phyloP scores from a whole-genome alignment of 164 flowering plant species.

The Magnolia kwangsiensis region DNA sequence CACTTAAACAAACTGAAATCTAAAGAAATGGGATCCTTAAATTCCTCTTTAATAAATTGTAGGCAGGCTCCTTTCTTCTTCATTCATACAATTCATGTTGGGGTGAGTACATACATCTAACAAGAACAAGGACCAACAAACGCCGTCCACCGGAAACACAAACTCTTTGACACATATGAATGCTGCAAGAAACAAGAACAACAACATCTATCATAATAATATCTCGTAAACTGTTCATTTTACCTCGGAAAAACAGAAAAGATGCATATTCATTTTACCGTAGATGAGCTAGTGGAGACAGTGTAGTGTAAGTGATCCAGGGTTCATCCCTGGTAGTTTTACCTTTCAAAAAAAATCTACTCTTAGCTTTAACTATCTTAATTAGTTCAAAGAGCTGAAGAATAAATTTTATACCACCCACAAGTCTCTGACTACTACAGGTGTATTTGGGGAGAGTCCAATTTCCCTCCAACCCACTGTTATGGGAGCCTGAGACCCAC shows the following conservation, averaged over 20 bases:
- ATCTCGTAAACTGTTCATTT: background rate
- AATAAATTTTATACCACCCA: constrained; percentile 34
- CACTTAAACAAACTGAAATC: too few species aligned
- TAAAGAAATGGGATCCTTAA: too few species aligned
- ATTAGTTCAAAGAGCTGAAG: background rate
- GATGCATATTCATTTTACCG: background rate
- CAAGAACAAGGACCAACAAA: constrained; percentile 38
- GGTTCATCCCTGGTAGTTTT: too few species aligned
- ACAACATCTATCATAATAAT: background rate
- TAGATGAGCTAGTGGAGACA: too few species aligned
- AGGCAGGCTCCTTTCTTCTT: background rate
- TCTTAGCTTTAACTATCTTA: background rate
- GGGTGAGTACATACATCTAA: constrained; percentile 42
- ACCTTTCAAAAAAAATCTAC: background rate
- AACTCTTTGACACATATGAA: constrained; percentile 25
- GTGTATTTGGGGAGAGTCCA: constrained; percentile 26
- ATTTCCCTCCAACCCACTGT: constrained; percentile 41
- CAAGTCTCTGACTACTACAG: constrained; percentile 31
- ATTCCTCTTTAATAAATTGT: too few species aligned
- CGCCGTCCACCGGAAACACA: constrained; percentile 27
- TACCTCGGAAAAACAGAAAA: background rate
- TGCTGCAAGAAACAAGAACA: constrained; percentile 25
- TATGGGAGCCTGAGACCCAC: constrained; percentile 27
- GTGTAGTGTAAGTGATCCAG: too few species aligned
- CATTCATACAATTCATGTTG: constrained; percentile 3